Conservation (phyloP, 2,329 filamentous ascomycete species). For the Fusarium sp. region DNA sequence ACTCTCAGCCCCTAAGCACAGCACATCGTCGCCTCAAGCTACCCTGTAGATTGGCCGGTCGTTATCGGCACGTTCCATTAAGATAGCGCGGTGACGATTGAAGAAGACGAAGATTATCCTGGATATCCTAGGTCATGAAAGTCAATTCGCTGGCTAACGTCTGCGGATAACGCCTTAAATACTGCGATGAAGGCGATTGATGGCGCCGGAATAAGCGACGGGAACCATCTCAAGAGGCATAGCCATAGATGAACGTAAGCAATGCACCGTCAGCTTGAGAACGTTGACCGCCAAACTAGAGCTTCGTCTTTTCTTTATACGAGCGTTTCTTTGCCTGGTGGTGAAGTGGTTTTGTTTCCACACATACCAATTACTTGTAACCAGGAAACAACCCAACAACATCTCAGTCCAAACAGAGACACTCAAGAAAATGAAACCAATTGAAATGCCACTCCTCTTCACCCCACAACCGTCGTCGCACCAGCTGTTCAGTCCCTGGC, state of each 20-base stretch:
- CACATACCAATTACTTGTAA: not conserved
- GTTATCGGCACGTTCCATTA: conserved; percentile 7
- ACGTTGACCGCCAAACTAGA: conserved; percentile 10
- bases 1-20: conserved; percentile 19
- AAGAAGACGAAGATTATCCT: not conserved
- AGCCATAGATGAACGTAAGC: conserved; percentile 10
- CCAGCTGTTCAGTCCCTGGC: conserved; percentile 4
- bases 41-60: not conserved
- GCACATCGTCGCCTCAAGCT: not conserved
- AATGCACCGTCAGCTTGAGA: conserved; percentile 14
- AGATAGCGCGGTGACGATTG: not conserved
- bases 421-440: not conserved
- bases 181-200: conserved; percentile 6
- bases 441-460: conserved; percentile 9
- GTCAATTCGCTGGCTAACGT: not conserved
- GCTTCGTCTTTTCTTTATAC: not conserved
- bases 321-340: not conserved
- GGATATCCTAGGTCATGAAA: not conserved
- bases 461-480: conserved; percentile 26
- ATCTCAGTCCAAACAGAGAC: conserved; percentile 2
- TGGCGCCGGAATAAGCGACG: conserved; percentile 18
- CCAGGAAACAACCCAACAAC: not conserved
- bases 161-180: not conserved
- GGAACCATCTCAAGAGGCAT: conserved; percentile 10
- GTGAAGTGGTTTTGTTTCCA: not conserved